These are phyloP conservation scores for Juglanconis juglandina DNA, from an alignment of 2,329 filamentous ascomycete species.

Conservation along the genomic window DNA sequence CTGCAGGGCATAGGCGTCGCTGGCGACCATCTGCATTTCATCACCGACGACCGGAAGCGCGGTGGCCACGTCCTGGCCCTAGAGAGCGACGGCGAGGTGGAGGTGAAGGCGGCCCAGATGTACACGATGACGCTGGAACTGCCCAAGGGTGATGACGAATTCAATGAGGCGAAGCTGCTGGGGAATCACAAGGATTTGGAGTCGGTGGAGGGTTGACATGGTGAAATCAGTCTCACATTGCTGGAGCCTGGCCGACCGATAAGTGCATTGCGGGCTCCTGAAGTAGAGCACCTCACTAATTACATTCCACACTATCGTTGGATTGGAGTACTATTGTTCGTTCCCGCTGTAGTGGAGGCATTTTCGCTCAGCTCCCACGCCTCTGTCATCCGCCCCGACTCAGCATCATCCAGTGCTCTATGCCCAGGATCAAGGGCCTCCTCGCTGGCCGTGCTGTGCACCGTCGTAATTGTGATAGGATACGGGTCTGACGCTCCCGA, in stretches of 20 bases:
- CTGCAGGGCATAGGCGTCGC: conserved; percentile 31
- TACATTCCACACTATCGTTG: neutral
- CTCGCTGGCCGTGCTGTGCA: conserved; percentile 6
- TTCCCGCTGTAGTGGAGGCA: no score
- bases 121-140: conserved; percentile 29
- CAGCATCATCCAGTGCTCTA: neutral
- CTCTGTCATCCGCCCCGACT: neutral
- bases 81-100: conserved; percentile 29
- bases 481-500: conserved; percentile 2
- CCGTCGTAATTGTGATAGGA: neutral
- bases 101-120: conserved; percentile 25
- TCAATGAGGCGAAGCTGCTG: conserved; percentile 26
- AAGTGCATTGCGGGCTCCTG: neutral
- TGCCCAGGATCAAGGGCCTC: conserved; percentile 2
- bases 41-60: conserved; percentile 27
- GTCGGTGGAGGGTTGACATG: conserved; percentile 27
- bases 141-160: conserved; percentile 30
- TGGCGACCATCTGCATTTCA: conserved; percentile 33
- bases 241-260: neutral
- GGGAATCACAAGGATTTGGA: conserved; percentile 27
- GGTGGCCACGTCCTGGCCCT: conserved; percentile 32
- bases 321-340: no score
- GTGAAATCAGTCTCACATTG: neutral
- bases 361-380: no score
- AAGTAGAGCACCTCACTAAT: neutral